These are phyloP conservation scores for Apiotrichum gamsii DNA, from an alignment of 1,284 basidiomycete genomes.

Conservation along the genomic window DNA sequence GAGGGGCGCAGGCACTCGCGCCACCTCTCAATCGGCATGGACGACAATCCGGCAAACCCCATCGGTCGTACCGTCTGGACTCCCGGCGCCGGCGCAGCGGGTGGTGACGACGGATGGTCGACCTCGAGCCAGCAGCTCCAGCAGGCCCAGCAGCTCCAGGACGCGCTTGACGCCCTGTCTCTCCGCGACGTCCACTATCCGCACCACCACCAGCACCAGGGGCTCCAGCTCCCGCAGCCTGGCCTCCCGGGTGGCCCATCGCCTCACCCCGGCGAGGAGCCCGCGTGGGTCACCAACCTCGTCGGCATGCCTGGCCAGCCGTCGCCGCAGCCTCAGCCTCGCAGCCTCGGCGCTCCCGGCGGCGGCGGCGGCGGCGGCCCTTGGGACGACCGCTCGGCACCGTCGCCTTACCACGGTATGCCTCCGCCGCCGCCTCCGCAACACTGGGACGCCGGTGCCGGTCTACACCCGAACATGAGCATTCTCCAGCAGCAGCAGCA, in stretches of 20 bases:
- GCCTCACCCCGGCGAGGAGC: conserved; percentile 26
- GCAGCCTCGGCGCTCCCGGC: conserved; percentile 3
- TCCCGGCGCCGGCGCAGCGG: conserved; percentile 12
- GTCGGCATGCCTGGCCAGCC: conserved; percentile 34
- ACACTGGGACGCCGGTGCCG: conserved; percentile 6
- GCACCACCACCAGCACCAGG: conserved; percentile 3
- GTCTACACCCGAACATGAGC: conserved; percentile 11
- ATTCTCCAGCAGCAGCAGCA: conserved; percentile 25
- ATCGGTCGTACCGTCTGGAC: conserved; percentile 41
- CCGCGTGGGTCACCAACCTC: conserved; percentile 42
- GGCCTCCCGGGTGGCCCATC: no score
- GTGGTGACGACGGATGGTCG: conserved; percentile 34
- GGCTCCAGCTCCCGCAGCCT: neutral
- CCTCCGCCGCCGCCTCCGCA: no score
- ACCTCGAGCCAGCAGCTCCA: conserved; percentile 4
- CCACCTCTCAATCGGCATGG: conserved; percentile 13
- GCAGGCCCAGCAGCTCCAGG: conserved; percentile 32
- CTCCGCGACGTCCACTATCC: conserved; percentile 19
- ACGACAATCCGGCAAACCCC: conserved; percentile 34
- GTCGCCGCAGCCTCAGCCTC: conserved; percentile 20
- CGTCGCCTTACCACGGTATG: conserved; percentile 1
- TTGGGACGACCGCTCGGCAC: conserved; percentile 15
- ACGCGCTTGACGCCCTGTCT: conserved; percentile 36
- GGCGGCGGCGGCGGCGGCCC: no score
- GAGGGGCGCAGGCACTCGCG: conserved; percentile 11